phyloP scores from a whole-genome alignment of 2,329 filamentous ascomycete genomes.

The Colletotrichum coccodes region DNA sequence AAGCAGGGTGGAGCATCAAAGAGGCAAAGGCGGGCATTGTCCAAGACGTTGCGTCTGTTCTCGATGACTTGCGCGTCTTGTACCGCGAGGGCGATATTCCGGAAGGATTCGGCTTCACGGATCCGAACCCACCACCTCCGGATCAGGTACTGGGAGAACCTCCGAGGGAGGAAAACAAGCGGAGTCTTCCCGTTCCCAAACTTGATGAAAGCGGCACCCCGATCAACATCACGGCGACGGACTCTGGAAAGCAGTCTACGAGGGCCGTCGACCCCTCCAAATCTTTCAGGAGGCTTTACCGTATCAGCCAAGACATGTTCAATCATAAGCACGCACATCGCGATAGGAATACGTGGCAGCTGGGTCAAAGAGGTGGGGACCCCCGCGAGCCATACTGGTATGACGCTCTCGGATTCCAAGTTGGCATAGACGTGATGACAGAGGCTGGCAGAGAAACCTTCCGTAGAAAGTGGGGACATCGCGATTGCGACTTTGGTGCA shows the following conservation, averaged over 20 bases:
- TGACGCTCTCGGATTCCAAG: slow-evolving; percentile 54
- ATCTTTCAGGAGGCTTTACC: slow-evolving; percentile 14
- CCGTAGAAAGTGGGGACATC: slow-evolving; percentile 57
- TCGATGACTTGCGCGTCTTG: slow-evolving; percentile 57
- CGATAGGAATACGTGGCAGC: slow-evolving; percentile 63
- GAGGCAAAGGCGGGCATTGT: slow-evolving; percentile 53
- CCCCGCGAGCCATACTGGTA: slow-evolving; percentile 63
- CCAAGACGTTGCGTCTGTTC: slow-evolving; percentile 54
- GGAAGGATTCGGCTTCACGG: slow-evolving; percentile 42
- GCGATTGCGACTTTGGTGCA: slow-evolving; percentile 51
- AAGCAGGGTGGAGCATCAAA: slow-evolving; percentile 53
- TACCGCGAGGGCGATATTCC: slow-evolving; percentile 53
- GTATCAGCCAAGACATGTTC: slow-evolving; percentile 48
- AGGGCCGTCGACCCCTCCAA: slow-evolving; percentile 6
- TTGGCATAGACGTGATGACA: slow-evolving; percentile 54
- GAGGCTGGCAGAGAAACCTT: slow-evolving; percentile 54
- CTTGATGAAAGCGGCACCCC: neutral
- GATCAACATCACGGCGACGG: neutral
- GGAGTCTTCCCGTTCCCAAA: neutral
- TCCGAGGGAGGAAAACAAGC: neutral
- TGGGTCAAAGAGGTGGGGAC: slow-evolving; percentile 59
- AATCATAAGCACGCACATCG: slow-evolving; percentile 52
- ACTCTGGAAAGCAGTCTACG: neutral
- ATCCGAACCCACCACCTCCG: slow-evolving; percentile 46
- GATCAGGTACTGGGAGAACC: neutral